Percentiles rank a stretch among this genome's conserved stretches.
These are phyloP conservation scores for Melaleuca quinquenervia DNA, from an alignment of 345 rosid genomes.

Conservation along the genomic window DNA sequence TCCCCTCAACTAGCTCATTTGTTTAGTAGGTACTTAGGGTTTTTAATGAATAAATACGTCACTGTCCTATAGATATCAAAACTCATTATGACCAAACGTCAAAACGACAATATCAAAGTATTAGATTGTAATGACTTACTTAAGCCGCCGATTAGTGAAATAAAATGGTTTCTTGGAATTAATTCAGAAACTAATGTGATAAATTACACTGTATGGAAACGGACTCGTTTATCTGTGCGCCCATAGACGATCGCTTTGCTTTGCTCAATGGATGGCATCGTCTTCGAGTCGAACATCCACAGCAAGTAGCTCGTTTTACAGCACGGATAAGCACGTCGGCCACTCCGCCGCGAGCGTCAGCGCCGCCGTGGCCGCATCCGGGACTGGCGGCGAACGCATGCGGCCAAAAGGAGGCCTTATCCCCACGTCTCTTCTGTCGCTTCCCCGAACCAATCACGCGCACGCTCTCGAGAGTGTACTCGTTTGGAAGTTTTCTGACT, in stretches of 20 bases:
- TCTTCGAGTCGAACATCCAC: neutral
- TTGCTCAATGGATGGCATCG: neutral
- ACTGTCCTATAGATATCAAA: accelerated
- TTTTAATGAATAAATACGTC: neutral
- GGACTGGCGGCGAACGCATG: neutral
- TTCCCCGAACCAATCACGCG: neutral
- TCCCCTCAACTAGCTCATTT: neutral
- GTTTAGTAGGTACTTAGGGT: neutral
- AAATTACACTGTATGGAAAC: neutral
- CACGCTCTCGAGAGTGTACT: neutral
- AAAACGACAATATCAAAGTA: neutral
- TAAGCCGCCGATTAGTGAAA: neutral
- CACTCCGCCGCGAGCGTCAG: neutral
- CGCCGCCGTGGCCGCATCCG: neutral
- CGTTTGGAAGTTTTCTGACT: neutral
- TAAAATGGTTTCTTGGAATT: neutral
- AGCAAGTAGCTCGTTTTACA: neutral
- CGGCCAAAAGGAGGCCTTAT: neutral
- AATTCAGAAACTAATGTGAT: neutral
- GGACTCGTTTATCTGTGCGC: neutral
- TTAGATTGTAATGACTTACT: neutral
- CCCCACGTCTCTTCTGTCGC: neutral
- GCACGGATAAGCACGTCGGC: neutral
- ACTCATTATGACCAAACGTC: neutral
- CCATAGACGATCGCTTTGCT: neutral